Percentiles rank a stretch among this genome's conserved stretches.
These are phyloP conservation scores for Trametes cubensis DNA, from an alignment of 768 basidiomycete species.

Conservation along the genomic window DNA sequence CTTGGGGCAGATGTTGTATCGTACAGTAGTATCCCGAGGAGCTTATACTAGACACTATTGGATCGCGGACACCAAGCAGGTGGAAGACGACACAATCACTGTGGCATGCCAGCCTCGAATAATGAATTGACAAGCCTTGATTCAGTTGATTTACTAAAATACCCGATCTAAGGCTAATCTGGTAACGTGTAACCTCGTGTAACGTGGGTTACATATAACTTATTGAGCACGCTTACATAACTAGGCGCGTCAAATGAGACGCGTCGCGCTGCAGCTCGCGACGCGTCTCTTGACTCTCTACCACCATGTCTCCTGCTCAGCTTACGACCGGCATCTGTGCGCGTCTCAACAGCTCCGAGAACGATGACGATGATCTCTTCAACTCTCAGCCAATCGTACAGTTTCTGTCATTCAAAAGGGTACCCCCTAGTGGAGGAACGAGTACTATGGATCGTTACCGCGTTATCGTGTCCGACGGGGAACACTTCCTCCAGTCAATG, in stretches of 20 bases:
- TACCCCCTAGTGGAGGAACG: slow-evolving; percentile 44
- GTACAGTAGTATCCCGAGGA: background rate
- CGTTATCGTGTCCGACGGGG: slow-evolving; percentile 89
- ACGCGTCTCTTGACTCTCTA: slow-evolving; percentile 20
- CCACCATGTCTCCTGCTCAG: slow-evolving; percentile 44
- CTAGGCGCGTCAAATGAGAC: slow-evolving; percentile 23
- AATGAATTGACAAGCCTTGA: no score
- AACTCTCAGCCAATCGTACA: slow-evolving; percentile 60
- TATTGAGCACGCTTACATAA: slow-evolving; percentile 15
- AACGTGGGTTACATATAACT: no score
- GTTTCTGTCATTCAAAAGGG: slow-evolving; percentile 81
- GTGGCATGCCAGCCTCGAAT: no score
- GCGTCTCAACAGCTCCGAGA: slow-evolving; percentile 49
- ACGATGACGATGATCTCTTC: slow-evolving; percentile 40
- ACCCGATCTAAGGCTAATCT: no score
- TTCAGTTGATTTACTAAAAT: no score
- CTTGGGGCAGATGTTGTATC: background rate
- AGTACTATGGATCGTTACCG: slow-evolving; percentile 60
- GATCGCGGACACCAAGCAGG: no score
- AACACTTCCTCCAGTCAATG: slow-evolving; percentile 89
- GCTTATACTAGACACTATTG: no score
- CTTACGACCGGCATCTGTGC: slow-evolving; percentile 62
- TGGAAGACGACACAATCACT: no score
- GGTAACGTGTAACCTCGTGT: no score
- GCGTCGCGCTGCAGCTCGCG: slow-evolving; percentile 16